Evolutionary conservation across 345 rosid species (phyloP).

Genomic region (Gossypium longicalyx): DNA sequence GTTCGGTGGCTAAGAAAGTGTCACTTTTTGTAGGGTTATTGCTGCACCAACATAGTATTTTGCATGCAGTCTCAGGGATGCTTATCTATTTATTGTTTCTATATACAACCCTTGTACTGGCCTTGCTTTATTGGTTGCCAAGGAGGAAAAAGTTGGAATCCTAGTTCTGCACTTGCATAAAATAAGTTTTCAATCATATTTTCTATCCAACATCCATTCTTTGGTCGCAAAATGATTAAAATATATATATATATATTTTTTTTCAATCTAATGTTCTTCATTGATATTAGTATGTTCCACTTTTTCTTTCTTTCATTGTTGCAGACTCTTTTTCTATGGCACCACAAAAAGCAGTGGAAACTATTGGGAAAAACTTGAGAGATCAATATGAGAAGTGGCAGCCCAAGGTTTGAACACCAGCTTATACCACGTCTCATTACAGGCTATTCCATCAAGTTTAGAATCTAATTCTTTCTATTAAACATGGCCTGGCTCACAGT

Average conservation of each 20-base stretch:
- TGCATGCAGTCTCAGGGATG: not conserved
- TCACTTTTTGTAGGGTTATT: not conserved
- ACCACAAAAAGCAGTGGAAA: slow-evolving; percentile 87
- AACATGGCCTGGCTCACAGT: slow-evolving; percentile 64
- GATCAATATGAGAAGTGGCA: slow-evolving; percentile 99
- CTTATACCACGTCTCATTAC: not conserved
- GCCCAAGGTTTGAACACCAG: slow-evolving; percentile 62
- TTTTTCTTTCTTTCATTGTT: slow-evolving; percentile 11
- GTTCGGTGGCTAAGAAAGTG: not conserved
- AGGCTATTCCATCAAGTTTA: slow-evolving; percentile 15
- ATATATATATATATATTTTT: not conserved
- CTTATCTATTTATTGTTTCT: not conserved
- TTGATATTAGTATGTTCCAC: not conserved
- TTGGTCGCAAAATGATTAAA: not conserved
- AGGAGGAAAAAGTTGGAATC: not conserved
- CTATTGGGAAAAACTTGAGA: slow-evolving; percentile 77
- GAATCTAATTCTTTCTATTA: slow-evolving; percentile 20
- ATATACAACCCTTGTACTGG: not conserved
- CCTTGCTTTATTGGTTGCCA: not conserved
- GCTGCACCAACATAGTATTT: not conserved
- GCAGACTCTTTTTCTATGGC: slow-evolving; percentile 98
- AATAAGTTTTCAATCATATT: not conserved
- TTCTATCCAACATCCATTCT: not conserved
- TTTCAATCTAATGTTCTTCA: not conserved
- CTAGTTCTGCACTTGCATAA: not conserved